These are phyloP conservation scores for Exophiala phaeomuriformis DNA, from an alignment of 2,329 filamentous ascomycete species.

Conservation along the genomic window DNA sequence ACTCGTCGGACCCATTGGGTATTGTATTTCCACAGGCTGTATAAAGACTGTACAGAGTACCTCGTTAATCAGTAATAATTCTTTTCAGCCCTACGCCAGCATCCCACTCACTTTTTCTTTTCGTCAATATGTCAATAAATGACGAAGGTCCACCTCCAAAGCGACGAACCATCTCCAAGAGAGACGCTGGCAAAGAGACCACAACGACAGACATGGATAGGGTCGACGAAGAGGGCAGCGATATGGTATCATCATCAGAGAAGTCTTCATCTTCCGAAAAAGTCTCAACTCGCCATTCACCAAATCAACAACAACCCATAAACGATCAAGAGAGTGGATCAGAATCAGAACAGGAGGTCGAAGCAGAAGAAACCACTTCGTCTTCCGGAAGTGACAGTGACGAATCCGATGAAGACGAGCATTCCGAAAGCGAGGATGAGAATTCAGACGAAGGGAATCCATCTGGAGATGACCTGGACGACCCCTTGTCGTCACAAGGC, in stretches of 20 bases:
- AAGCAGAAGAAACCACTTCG: constrained; percentile 6
- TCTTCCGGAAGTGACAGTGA: constrained; percentile 5
- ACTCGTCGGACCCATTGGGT: too few species aligned
- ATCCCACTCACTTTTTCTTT: background rate
- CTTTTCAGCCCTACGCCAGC: background rate
- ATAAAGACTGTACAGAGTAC: too few species aligned
- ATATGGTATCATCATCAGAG: background rate
- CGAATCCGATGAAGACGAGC: constrained; percentile 4
- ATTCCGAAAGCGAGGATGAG: background rate
- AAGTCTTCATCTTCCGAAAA: background rate
- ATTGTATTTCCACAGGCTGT: too few species aligned
- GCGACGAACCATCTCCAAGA: background rate
- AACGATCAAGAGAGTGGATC: background rate
- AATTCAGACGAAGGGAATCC: background rate
- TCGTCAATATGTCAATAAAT: background rate
- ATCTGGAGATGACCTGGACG: too few species aligned
- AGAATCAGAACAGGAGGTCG: background rate
- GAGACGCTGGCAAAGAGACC: background rate
- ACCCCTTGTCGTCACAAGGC: too few species aligned
- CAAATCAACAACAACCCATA: background rate
- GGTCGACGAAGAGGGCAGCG: background rate
- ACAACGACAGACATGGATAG: background rate
- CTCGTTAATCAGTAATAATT: too few species aligned
- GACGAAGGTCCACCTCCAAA: background rate
- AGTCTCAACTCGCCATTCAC: background rate